Percentiles rank a stretch among this genome's conserved stretches.
phyloP scores from a whole-genome alignment of 441 rosid species.

The Pelargonium australe region DNA sequence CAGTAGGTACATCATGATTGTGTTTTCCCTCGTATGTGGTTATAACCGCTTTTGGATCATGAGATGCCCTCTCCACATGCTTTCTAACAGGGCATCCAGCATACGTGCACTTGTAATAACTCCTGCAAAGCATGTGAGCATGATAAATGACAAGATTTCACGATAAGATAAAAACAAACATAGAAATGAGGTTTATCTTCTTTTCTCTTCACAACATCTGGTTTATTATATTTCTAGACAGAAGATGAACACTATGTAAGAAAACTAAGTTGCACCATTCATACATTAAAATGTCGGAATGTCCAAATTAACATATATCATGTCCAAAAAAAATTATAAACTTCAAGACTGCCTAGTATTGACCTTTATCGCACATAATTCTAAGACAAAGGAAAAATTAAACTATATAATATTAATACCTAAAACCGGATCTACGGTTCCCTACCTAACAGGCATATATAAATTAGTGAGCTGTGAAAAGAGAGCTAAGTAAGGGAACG shows the following conservation, averaged over 20 bases:
- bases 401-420: background rate
- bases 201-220: background rate
- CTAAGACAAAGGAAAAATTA: background rate
- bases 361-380: background rate
- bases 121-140: slow-evolving; percentile 45
- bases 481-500: background rate
- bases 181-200: background rate
- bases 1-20: slow-evolving; percentile 84
- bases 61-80: slow-evolving; percentile 97
- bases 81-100: slow-evolving; percentile 91
- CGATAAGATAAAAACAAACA: background rate
- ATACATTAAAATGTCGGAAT: background rate
- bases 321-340: background rate
- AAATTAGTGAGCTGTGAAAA: background rate
- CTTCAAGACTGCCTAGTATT: background rate
- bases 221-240: background rate
- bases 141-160: slow-evolving; percentile 3
- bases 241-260: background rate
- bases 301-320: no score
- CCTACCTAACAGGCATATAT: background rate
- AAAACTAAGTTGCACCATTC: background rate
- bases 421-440: background rate
- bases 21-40: slow-evolving; percentile 98
- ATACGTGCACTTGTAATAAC: slow-evolving; percentile 93
- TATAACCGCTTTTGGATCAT: slow-evolving; percentile 92